phyloP scores from a whole-genome alignment of 106 monocot species.

The Apostasia shenzhenica region DNA sequence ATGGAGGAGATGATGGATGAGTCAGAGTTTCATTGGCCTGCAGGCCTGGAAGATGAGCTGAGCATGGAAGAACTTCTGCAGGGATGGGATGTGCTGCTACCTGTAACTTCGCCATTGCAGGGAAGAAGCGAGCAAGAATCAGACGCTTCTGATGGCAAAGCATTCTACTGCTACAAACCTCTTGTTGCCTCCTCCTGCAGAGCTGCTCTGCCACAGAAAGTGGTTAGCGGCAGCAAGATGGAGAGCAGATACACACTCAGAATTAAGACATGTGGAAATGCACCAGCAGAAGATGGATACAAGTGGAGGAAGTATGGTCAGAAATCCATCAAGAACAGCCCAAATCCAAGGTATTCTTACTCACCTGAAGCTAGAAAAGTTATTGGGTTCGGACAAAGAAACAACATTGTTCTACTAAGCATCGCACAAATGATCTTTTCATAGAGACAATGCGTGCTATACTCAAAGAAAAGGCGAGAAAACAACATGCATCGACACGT shows the following conservation, averaged over 20 bases:
- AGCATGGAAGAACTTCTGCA: not conserved
- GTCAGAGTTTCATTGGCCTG: not conserved
- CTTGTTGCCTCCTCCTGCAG: not conserved
- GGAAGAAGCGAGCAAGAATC: not conserved
- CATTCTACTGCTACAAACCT: not conserved
- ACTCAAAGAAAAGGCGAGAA: not conserved
- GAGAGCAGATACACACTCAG: not conserved
- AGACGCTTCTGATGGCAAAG: not conserved
- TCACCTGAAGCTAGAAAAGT: too few species aligned
- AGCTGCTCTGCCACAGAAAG: not conserved
- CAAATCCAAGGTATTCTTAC: slow-evolving; percentile 53
- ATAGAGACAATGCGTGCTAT: not conserved
- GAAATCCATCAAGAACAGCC: slow-evolving; percentile 77
- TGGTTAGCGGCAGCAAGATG: not conserved
- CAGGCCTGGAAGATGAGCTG: not conserved
- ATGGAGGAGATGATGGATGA: too few species aligned
- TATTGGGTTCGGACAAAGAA: too few species aligned
- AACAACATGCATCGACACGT: not conserved
- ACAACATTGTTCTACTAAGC: not conserved
- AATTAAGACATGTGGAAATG: not conserved
- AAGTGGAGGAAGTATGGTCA: slow-evolving; percentile 87
- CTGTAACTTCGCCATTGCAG: too few species aligned
- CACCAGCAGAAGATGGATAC: slow-evolving; percentile 49
- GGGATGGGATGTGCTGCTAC: not conserved
- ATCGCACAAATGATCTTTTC: not conserved